These are phyloP conservation scores for Porogramme epimiltina DNA, from an alignment of 1,284 basidiomycete species.

Conservation along the genomic window DNA sequence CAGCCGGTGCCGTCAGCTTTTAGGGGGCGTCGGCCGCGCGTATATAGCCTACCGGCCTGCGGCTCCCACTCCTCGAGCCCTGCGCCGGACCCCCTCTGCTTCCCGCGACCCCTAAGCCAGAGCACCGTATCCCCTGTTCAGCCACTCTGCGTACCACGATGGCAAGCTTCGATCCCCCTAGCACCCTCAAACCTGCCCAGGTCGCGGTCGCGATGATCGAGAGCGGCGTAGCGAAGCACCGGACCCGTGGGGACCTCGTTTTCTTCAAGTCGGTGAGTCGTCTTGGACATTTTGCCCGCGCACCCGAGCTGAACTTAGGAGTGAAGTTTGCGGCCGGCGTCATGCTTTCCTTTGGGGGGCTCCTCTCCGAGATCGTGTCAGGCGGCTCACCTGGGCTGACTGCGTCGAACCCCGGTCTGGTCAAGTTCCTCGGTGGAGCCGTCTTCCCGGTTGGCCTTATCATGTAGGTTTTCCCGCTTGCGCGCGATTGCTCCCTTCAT, in stretches of 20 bases:
- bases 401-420: constrained; percentile 60
- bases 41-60: constrained; percentile 12
- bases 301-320: too few relatives aligned
- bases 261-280: constrained; percentile 67
- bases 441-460: constrained; percentile 77
- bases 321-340: constrained; percentile 63
- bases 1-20: background rate
- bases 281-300: background rate
- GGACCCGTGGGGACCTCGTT: constrained; percentile 56
- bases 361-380: constrained; percentile 59
- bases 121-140: background rate
- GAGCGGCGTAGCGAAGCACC: constrained; percentile 60
- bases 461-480: constrained; percentile 58
- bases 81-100: constrained; percentile 3
- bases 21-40: background rate
- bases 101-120: background rate
- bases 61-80: constrained; percentile 1
- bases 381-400: constrained; percentile 59
- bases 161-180: constrained; percentile 36
- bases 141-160: constrained; percentile 11
- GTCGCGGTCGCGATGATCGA: constrained; percentile 62
- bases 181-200: constrained; percentile 61
- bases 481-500: background rate
- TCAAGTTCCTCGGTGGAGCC: constrained; percentile 64
- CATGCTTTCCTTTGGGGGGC: constrained; percentile 74